These are phyloP conservation scores for Sclerotinia nivalis DNA, from an alignment of 2,329 filamentous ascomycete genomes.

Conservation along the genomic window DNA sequence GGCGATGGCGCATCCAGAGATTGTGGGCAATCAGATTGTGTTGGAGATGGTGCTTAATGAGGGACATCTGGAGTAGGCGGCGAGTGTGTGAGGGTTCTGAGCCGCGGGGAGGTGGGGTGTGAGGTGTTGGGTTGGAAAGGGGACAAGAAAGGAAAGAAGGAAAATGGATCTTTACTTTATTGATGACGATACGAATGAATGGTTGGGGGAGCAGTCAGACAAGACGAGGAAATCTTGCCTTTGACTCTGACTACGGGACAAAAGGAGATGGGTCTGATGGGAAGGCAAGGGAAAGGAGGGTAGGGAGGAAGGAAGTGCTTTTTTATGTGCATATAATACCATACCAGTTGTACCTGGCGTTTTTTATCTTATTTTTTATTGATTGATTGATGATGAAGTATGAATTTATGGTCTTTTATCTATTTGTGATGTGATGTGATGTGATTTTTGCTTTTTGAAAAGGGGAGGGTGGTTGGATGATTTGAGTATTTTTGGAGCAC, in stretches of 20 bases:
- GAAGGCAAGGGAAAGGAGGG: background rate
- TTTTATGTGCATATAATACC: constrained; percentile 19
- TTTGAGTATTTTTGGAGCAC: too few species aligned
- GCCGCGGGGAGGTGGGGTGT: background rate
- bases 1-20: constrained; percentile 90
- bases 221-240: too few species aligned
- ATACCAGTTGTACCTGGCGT: constrained; percentile 5
- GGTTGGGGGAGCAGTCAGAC: background rate
- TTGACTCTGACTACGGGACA: background rate
- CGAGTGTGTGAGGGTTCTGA: background rate
- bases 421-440: background rate
- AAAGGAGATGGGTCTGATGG: constrained; percentile 3
- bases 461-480: too few species aligned
- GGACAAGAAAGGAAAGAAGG: background rate
- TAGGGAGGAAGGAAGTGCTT: background rate
- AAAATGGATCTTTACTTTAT: background rate
- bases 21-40: constrained; percentile 80
- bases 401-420: background rate
- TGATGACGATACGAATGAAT: constrained; percentile 2
- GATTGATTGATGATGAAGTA: background rate
- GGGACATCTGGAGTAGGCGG: constrained; percentile 55
- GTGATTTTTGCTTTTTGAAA: too few species aligned
- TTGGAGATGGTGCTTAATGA: constrained; percentile 92
- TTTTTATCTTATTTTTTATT: background rate
- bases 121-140: too few species aligned